These are phyloP conservation scores for Ceratocystis eucalypticola DNA, from an alignment of 2,329 filamentous ascomycete genomes.

Conservation along the genomic window DNA sequence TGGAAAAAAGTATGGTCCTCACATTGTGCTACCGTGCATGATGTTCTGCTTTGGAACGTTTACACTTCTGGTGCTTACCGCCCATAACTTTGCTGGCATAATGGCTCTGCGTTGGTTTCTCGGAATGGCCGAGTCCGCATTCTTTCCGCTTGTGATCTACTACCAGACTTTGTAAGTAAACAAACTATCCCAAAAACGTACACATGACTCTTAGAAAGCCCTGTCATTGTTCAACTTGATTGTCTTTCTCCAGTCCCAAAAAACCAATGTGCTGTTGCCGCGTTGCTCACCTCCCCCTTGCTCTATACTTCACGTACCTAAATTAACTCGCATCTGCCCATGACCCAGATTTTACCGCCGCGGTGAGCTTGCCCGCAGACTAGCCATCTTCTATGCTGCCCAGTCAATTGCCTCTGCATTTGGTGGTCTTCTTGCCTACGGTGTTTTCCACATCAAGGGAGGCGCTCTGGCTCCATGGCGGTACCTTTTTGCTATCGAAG, in stretches of 20 bases:
- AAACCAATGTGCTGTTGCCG: background rate
- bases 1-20: slow-evolving; percentile 57
- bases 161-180: slow-evolving; percentile 30
- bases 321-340: too few relatives aligned
- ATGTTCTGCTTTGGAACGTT: slow-evolving; percentile 60
- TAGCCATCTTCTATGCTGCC: slow-evolving; percentile 60
- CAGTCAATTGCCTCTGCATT: slow-evolving; percentile 56
- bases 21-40: slow-evolving; percentile 52
- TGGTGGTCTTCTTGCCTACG: slow-evolving; percentile 35
- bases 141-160: slow-evolving; percentile 41
- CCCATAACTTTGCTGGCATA: slow-evolving; percentile 36
- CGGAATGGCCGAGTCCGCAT: slow-evolving; percentile 43
- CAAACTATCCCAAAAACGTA: background rate
- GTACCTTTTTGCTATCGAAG: slow-evolving; percentile 43
- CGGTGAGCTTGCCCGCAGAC: slow-evolving; percentile 32
- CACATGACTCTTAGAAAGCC: background rate
- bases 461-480: slow-evolving; percentile 32
- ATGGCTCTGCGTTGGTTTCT: slow-evolving; percentile 38
- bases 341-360: slow-evolving; percentile 34
- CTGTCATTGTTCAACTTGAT: too few relatives aligned
- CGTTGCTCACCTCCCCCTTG: background rate
- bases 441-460: slow-evolving; percentile 35
- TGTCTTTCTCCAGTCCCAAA: background rate
- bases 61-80: slow-evolving; percentile 45
- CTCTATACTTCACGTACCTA: background rate